Conservation (phyloP, 192 early-diverging fungal genomes). For the Spizellomyces sp. region DNA sequence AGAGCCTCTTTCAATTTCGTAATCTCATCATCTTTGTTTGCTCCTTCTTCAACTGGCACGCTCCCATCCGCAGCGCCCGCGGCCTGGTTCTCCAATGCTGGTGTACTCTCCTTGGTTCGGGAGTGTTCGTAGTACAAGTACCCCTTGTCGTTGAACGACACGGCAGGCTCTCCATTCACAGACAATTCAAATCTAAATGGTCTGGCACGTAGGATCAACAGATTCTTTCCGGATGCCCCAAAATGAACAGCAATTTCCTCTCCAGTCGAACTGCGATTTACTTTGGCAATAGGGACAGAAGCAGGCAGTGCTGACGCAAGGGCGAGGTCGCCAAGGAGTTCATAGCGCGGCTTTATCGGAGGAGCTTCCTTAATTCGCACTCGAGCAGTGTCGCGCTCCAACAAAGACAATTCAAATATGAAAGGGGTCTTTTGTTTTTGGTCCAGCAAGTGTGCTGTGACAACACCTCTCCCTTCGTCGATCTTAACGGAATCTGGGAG, state of each 20-base stretch:
- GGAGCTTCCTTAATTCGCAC: constrained; percentile 50
- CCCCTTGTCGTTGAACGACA: constrained; percentile 81
- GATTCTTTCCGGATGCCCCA: constrained; percentile 45
- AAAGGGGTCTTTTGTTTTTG: constrained; percentile 37
- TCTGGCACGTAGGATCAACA: constrained; percentile 51
- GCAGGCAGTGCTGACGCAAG: constrained; percentile 16
- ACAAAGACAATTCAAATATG: constrained; percentile 8
- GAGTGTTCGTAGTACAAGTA: constrained; percentile 85
- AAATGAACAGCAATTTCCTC: constrained; percentile 33
- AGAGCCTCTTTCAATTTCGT: constrained; percentile 49
- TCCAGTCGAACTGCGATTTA: constrained; percentile 44
- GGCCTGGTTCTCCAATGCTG: constrained; percentile 24
- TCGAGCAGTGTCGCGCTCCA: constrained; percentile 32
- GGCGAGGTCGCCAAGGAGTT: constrained; percentile 53
- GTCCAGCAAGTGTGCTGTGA: constrained; percentile 64
- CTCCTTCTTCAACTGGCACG: constrained; percentile 8
- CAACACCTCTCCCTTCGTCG: constrained; percentile 40
- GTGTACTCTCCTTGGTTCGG: constrained; percentile 53
- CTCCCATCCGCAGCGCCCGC: constrained; percentile 10
- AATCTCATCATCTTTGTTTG: constrained; percentile 43
- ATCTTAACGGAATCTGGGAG: constrained; percentile 57
- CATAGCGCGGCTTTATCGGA: constrained; percentile 74
- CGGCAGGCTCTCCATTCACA: constrained; percentile 54
- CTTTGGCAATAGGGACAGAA: constrained; percentile 41
- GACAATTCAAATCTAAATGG: constrained; percentile 68